Evolutionary conservation across 2,329 filamentous ascomycete species (phyloP).

Genomic region (Colletotrichum cereale): DNA sequence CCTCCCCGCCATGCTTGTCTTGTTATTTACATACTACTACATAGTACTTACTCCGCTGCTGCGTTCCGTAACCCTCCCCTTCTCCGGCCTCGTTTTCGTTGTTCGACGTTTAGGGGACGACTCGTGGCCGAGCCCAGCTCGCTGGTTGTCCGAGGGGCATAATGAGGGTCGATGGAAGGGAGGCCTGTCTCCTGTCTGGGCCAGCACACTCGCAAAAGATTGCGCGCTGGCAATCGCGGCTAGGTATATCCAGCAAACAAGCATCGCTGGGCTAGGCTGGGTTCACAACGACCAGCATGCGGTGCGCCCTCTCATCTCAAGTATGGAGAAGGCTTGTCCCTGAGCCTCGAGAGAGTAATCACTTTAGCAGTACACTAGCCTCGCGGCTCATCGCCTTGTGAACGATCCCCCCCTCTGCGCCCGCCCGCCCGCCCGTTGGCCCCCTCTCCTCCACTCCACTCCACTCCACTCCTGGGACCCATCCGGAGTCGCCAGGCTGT

Average conservation of each 20-base stretch:
- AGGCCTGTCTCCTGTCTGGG: constrained; percentile 4
- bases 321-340: constrained; percentile 25
- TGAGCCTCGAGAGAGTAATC: background rate
- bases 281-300: background rate
- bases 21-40: background rate
- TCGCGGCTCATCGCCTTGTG: constrained; percentile 10
- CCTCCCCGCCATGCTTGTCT: background rate
- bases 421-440: constrained; percentile 5
- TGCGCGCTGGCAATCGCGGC: background rate
- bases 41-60: too few relatives aligned
- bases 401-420: background rate
- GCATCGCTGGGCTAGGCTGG: constrained; percentile 14
- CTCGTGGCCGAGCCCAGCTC: background rate
- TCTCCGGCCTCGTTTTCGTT: background rate
- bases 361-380: background rate
- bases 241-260: constrained; percentile 34
- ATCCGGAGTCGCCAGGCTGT: constrained; percentile 12
- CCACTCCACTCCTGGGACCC: constrained; percentile 4
- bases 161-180: background rate
- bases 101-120: background rate
- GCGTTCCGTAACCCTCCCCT: constrained; percentile 12
- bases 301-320: constrained; percentile 28
- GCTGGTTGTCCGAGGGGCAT: background rate
- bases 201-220: background rate
- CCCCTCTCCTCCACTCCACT: background rate